Base-by-base conservation (phyloP, 192 early-diverging fungal species). In the Coemansia sp. region DNA sequence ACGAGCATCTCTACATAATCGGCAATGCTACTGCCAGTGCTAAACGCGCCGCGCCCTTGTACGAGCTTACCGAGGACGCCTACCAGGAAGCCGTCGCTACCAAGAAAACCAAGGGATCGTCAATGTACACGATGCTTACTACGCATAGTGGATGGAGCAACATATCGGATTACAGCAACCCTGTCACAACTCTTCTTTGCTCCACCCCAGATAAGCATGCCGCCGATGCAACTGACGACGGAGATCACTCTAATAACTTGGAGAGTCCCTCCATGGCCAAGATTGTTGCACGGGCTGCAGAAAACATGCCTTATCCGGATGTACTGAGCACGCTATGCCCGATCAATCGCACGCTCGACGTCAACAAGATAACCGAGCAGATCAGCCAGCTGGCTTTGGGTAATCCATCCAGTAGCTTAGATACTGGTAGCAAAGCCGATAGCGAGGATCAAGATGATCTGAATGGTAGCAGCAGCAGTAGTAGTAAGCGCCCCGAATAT, bases 1-100 rank as follows among this genome's bases (percentile, higher is more conserved):
- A 52, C 42, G 36, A 41, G 20, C 25, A 33, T 22, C 34, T 34
- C 25, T 77, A 62, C 20, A 19, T 32, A 7, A 36, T 70, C 46
- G 42, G 43, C 25, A 35, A 14, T 20, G 2, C 45, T 36, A 35
- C 19, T 19, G 0, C 4, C 8, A 6, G 32, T 5, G 2, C 22
- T 9, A 59, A 58, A 29, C 22, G 41, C 13, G 50, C 32, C 13
- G 4, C 33, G 48, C 8, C 10, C 8, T 29, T 29, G 25, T 46
- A 46, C 19, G 61, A 54, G 15, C 71, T 65, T 49, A 13, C 34
- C 5, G 77, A 80, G 59, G 77, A 80, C 46, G n/a, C 0, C 14
- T 56, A 59, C 35, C 22, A 32, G 13, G 61, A 63, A 0, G 62
- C 46, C 33, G 2, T 56, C 6, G 14, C 34, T 10, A 25, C 14